Evolutionary conservation across 352 stramenopile genomes (phyloP).

Genomic region (Phytophthora tentaculata): DNA sequence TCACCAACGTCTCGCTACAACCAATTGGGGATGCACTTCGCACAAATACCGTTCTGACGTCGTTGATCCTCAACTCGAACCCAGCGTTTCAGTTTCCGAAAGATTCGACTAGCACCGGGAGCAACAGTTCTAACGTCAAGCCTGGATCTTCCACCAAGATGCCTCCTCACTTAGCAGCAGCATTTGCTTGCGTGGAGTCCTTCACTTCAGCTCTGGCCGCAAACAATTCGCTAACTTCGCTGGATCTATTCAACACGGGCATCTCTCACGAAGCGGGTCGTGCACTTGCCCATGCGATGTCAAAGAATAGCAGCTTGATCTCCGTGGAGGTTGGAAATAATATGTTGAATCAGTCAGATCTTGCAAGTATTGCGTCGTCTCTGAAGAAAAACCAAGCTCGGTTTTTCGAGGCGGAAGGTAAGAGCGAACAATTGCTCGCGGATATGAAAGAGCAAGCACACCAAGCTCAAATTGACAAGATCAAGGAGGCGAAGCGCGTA

Average conservation of each 20-base stretch:
- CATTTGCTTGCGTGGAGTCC: conserved; percentile 38
- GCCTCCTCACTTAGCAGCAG: conserved; percentile 18
- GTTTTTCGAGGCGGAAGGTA: conserved; percentile 35
- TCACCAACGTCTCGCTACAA: conserved; percentile 46
- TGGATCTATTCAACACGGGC: conserved; percentile 71
- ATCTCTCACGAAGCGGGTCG: conserved; percentile 59
- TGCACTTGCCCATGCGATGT: conserved; percentile 47
- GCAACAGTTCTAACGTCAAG: conserved; percentile 3
- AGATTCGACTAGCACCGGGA: conserved; percentile 12
- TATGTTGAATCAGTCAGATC: conserved; percentile 50
- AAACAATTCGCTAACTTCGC: conserved; percentile 49
- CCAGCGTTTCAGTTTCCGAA: conserved; percentile 45
- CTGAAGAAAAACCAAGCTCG: conserved; percentile 54
- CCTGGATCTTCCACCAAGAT: conserved; percentile 12
- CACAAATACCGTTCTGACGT: conserved; percentile 56
- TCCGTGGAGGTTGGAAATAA: conserved; percentile 62
- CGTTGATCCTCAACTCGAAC: conserved; percentile 68
- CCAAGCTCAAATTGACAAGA: conserved; percentile 39
- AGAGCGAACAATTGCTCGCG: conserved; percentile 23
- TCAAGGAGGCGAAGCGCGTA: conserved; percentile 43
- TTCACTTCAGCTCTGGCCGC: conserved; percentile 47
- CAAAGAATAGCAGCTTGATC: conserved; percentile 57
- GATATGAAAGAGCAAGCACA: conserved; percentile 42
- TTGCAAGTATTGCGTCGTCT: conserved; percentile 47
- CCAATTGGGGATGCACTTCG: conserved; percentile 47